Percentiles rank a stretch among this genome's conserved stretches.
phyloP scores from a whole-genome alignment of 805 yeast species.

The Saturnispora kantuleensis region DNA sequence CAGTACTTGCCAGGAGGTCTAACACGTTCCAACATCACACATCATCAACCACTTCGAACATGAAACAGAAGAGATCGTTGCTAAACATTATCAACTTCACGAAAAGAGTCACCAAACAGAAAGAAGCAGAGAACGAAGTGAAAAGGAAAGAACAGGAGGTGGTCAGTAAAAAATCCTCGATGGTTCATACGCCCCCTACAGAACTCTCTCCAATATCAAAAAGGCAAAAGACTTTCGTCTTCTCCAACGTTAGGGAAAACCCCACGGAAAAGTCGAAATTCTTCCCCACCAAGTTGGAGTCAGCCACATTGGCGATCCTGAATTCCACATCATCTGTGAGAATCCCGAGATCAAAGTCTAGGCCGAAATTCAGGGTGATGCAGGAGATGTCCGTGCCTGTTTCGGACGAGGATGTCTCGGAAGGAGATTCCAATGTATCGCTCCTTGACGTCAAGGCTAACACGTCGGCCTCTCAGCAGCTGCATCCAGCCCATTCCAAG shows the following conservation, averaged over 20 bases:
- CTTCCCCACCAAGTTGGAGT: conserved; percentile 1
- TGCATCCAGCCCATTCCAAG: neutral
- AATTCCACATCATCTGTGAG: neutral
- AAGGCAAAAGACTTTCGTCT: conserved; percentile 19
- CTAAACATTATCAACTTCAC: neutral
- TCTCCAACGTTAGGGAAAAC: conserved; percentile 6
- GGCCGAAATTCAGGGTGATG: too few relatives aligned
- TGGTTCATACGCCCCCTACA: neutral
- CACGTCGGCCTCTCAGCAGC: neutral
- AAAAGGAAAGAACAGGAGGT: neutral
- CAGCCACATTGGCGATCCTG: conserved; percentile 16
- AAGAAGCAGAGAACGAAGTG: neutral
- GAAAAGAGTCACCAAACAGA: conserved; percentile 3
- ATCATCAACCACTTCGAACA: neutral
- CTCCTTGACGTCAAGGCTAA: neutral
- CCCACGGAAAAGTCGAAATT: conserved; percentile 2
- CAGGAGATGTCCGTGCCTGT: too few relatives aligned
- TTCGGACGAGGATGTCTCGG: too few relatives aligned
- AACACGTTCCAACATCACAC: conserved; percentile 4
- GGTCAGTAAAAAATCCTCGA: neutral
- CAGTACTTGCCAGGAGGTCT: conserved; percentile 1
- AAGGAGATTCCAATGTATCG: too few relatives aligned
- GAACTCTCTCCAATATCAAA: conserved; percentile 18
- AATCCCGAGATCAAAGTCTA: too few relatives aligned
- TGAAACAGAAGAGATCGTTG: conserved; percentile 1